Percentiles rank a stretch among this genome's conserved stretches.
These are phyloP conservation scores for Chimonanthus salicifolius DNA, from an alignment of 164 flowering plant species.

Conservation along the genomic window DNA sequence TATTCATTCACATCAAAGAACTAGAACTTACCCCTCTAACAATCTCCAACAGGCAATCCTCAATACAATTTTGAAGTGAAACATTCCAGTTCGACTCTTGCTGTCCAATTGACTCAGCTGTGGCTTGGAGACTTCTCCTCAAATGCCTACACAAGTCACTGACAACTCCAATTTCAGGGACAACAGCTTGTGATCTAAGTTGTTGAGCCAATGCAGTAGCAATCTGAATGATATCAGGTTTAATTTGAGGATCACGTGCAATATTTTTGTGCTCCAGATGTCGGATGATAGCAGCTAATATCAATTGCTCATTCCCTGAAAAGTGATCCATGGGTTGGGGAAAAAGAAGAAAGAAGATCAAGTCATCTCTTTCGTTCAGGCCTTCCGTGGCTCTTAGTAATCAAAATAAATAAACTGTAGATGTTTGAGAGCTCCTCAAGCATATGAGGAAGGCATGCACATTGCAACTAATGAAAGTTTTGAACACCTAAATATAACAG, in stretches of 20 bases:
- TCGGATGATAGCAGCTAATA: conserved; percentile 67
- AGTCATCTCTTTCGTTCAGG: not conserved
- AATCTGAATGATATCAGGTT: conserved; percentile 59
- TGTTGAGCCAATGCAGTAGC: conserved; percentile 65
- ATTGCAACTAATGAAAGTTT: too few relatives aligned
- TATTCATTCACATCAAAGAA: not conserved
- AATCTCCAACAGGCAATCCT: conserved; percentile 80
- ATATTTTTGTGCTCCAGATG: conserved; percentile 95
- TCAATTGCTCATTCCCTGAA: conserved; percentile 65
- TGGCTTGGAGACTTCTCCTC: conserved; percentile 82
- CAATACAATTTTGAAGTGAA: conserved; percentile 70
- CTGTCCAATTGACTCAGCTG: conserved; percentile 50
- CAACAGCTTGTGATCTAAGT: conserved; percentile 43
- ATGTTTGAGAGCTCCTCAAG: too few relatives aligned
- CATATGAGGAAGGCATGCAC: too few relatives aligned
- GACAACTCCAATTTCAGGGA: conserved; percentile 60
- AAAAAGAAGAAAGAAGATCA: not conserved
- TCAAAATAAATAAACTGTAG: too few relatives aligned
- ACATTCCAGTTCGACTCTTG: conserved; percentile 51
- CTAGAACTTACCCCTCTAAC: conserved; percentile 63
- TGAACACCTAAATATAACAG: not conserved
- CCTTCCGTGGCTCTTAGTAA: not conserved
- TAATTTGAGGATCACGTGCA: conserved; percentile 59
- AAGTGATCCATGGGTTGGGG: not conserved
- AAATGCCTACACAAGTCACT: conserved; percentile 86